These are phyloP conservation scores for Termitomyces sp. DNA, from an alignment of 768 basidiomycete species.

Conservation along the genomic window DNA sequence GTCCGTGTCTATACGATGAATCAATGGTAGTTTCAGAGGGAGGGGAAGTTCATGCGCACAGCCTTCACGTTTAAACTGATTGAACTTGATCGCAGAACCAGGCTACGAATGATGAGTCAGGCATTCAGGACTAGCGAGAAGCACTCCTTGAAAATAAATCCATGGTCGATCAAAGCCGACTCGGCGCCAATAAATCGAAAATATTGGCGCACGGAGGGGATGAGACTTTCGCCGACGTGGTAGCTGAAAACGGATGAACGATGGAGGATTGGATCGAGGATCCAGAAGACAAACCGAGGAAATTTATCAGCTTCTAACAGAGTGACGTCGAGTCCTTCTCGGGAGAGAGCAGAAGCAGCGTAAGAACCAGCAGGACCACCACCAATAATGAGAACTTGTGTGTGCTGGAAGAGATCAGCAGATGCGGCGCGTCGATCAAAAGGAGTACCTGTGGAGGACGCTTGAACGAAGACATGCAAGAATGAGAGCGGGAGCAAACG, in stretches of 20 bases:
- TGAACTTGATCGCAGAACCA: constrained; percentile 61
- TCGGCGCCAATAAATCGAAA: constrained; percentile 57
- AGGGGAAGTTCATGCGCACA: constrained; percentile 34
- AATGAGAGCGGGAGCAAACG: background rate
- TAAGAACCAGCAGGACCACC: constrained; percentile 58
- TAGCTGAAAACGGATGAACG: constrained; percentile 31
- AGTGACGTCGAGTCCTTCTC: constrained; percentile 53
- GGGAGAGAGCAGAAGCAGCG: constrained; percentile 50
- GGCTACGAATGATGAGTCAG: constrained; percentile 30
- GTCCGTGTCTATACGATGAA: constrained; percentile 44
- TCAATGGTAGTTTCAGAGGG: background rate
- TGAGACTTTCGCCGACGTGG: constrained; percentile 57
- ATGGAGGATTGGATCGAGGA: background rate
- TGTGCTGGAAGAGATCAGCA: constrained; percentile 25
- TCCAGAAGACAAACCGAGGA: constrained; percentile 33
- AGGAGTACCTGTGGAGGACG: constrained; percentile 13
- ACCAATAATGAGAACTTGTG: constrained; percentile 42
- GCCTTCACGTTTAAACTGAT: constrained; percentile 61
- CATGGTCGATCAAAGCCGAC: constrained; percentile 42
- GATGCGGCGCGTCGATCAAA: background rate
- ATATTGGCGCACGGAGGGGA: constrained; percentile 58
- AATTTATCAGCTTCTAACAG: constrained; percentile 53
- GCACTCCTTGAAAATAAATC: constrained; percentile 48
- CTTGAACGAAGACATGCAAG: constrained; percentile 4
- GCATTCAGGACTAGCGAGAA: background rate